These are phyloP conservation scores for Wickerhamiella spandovensis DNA, from an alignment of 805 yeast species.

Conservation along the genomic window DNA sequence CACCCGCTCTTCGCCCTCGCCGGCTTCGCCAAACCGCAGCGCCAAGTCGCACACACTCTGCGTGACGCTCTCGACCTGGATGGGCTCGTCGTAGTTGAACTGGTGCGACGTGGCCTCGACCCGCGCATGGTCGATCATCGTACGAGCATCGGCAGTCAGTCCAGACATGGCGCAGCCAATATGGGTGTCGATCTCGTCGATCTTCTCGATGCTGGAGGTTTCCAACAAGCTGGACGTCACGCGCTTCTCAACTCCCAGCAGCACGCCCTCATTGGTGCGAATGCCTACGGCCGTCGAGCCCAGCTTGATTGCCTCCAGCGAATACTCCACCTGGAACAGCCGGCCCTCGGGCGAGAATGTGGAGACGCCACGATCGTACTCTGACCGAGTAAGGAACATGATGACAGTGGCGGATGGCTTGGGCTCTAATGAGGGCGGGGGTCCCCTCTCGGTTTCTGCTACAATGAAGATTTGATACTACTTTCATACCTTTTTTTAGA, in stretches of 20 bases:
- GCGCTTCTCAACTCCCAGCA: constrained; percentile 92
- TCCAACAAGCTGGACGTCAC: constrained; percentile 88
- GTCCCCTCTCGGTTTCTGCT: too few species aligned
- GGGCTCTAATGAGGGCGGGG: too few species aligned
- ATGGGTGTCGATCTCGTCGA: constrained; percentile 85
- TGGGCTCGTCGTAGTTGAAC: constrained; percentile 81
- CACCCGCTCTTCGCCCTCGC: constrained; percentile 77
- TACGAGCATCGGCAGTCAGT: constrained; percentile 94
- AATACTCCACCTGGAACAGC: constrained; percentile 93
- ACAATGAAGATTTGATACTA: too few species aligned
- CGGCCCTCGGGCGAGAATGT: constrained; percentile 99
- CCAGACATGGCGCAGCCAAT: constrained; percentile 99
- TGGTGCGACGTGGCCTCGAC: constrained; percentile 71
- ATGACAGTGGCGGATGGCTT: neutral
- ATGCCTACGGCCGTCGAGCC: constrained; percentile 99
- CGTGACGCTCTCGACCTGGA: constrained; percentile 84
- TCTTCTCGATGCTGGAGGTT: constrained; percentile 86
- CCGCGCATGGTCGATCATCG: constrained; percentile 97
- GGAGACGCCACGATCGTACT: constrained; percentile 96
- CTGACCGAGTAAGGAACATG: constrained; percentile 98
- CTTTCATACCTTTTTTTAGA: too few species aligned
- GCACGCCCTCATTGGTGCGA: constrained; percentile 88
- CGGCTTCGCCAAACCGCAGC: constrained; percentile 87
- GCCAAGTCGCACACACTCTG: constrained; percentile 97
- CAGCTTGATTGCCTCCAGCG: constrained; percentile 88